Percentiles rank a stretch among this genome's conserved stretches.
Evolutionary conservation across 768 basidiomycete genomes (phyloP).

Genomic region (Kwoniella mangroviensis): DNA sequence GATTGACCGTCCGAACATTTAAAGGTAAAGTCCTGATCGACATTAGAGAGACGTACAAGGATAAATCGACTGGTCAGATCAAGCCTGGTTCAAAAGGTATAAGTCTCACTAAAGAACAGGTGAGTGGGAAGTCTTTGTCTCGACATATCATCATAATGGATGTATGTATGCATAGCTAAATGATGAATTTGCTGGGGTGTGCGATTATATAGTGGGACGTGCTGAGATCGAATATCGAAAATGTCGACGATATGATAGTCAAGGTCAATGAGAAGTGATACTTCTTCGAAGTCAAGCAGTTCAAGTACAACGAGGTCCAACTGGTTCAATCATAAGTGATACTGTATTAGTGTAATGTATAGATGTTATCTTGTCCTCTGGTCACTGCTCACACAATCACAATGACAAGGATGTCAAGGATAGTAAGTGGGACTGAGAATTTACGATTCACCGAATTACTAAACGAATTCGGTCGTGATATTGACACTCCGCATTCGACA

Average conservation of each 20-base stretch:
- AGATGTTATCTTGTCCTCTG: neutral
- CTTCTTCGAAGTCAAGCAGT: no score
- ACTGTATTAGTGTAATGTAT: neutral
- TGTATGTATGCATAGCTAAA: no score
- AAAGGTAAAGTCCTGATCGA: conserved; percentile 49
- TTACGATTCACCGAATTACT: no score
- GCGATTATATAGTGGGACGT: conserved; percentile 47
- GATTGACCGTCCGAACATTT: conserved; percentile 52
- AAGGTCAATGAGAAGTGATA: conserved; percentile 12
- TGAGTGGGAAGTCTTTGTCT: conserved; percentile 15
- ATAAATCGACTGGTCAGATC: conserved; percentile 50
- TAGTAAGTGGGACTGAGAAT: no score
- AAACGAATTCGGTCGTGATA: no score
- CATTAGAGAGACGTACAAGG: conserved; percentile 57
- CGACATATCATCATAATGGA: no score
- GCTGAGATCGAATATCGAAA: conserved; percentile 35
- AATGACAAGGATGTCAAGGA: no score
- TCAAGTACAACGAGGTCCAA: no score
- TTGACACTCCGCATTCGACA: no score
- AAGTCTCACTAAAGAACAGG: conserved; percentile 47
- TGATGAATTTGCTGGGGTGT: no score
- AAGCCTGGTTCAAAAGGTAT: conserved; percentile 55
- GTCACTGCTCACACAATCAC: neutral
- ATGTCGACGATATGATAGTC: conserved; percentile 39
- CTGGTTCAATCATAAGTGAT: neutral